phyloP scores from a whole-genome alignment of 2,329 filamentous ascomycete genomes.

The Coniella vitis region DNA sequence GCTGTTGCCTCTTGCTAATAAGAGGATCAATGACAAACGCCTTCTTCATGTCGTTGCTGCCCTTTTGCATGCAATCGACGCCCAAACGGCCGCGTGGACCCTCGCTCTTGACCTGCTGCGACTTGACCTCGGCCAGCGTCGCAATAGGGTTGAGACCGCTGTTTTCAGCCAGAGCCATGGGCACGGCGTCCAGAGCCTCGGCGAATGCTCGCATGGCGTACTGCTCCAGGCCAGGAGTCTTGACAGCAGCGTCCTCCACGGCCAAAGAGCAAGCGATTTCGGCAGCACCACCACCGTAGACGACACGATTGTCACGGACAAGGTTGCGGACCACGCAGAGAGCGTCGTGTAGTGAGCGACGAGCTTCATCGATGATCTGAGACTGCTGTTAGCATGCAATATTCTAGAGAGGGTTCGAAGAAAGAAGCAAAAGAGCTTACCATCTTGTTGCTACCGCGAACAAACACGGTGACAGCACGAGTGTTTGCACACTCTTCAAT shows the following conservation, averaged over 20 bases:
- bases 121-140: conserved; percentile 90
- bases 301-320: conserved; percentile 90
- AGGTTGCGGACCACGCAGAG: conserved; percentile 96
- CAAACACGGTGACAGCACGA: conserved; percentile 90
- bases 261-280: conserved; percentile 96
- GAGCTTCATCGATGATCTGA: conserved; percentile 97
- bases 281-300: conserved; percentile 93
- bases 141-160: conserved; percentile 93
- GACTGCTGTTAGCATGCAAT: conserved; percentile 11
- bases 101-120: conserved; percentile 78
- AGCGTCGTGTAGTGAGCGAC: conserved; percentile 93
- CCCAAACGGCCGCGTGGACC: conserved; percentile 60
- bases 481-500: conserved; percentile 99
- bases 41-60: conserved; percentile 95
- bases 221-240: conserved; percentile 95
- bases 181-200: conserved; percentile 86
- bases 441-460: conserved; percentile 99
- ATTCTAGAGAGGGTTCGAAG: conserved; percentile 4
- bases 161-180: conserved; percentile 96
- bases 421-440: conserved; percentile 43
- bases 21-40: conserved; percentile 97
- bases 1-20: conserved; percentile 96
- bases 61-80: conserved; percentile 95
- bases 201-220: conserved; percentile 98
- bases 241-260: conserved; percentile 88